A percentile compares a stretch with the other conserved stretches of the same genome.
These are phyloP conservation scores for Astragalus glycyphyllos DNA, from an alignment of 306 rosid genomes.

Conservation along the genomic window DNA sequence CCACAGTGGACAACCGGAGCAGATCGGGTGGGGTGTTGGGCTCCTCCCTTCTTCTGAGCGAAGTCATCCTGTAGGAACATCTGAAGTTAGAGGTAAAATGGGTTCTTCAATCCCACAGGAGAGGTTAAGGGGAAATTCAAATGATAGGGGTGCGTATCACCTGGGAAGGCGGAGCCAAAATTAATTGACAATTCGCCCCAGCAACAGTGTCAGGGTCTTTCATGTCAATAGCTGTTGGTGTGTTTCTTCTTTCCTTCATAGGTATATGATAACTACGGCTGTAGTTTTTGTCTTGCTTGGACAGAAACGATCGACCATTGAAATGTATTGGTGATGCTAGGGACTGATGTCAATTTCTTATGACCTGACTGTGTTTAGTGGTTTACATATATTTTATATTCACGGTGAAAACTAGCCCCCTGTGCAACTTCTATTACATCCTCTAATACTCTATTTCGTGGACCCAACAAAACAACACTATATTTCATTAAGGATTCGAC, in stretches of 20 bases:
- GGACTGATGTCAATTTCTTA: conserved; percentile 1
- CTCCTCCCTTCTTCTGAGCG: conserved; percentile 66
- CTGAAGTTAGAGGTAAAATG: conserved; percentile 37
- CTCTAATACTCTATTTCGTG: background rate
- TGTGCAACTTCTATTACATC: conserved; percentile 3
- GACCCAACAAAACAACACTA: too few species aligned
- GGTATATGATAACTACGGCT: conserved; percentile 5
- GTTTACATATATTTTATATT: background rate
- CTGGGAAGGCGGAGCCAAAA: conserved; percentile 45
- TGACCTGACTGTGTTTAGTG: background rate
- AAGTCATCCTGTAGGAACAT: conserved; percentile 31
- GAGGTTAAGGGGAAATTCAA: conserved; percentile 39
- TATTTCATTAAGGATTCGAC: too few species aligned
- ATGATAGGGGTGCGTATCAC: conserved; percentile 30
- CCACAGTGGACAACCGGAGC: conserved; percentile 47
- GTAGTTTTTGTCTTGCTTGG: conserved; percentile 2
- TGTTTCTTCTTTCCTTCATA: background rate
- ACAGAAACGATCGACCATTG: background rate
- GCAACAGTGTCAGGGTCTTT: background rate
- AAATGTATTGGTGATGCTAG: conserved; percentile 20
- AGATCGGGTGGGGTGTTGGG: conserved; percentile 54
- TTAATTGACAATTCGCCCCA: conserved; percentile 7
- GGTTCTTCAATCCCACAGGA: conserved; percentile 45
- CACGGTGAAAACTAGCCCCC: too few species aligned
- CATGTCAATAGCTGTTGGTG: background rate